Evolutionary conservation across 306 rosid genomes (phyloP).

Genomic region (Mucuna pruriens): DNA sequence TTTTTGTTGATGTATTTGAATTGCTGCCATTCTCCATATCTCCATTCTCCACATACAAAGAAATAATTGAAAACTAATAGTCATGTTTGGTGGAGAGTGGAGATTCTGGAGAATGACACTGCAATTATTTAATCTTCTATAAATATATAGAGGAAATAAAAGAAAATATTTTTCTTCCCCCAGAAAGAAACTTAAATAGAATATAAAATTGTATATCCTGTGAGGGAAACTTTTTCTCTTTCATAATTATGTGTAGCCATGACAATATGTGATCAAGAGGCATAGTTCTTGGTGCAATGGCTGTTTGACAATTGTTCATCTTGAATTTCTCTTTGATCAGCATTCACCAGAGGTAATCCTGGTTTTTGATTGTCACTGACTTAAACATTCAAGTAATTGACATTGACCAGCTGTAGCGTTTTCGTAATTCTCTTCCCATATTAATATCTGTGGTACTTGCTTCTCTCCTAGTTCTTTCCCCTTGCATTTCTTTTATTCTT

Average conservation of each 20-base stretch:
- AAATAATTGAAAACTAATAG: conserved; percentile 2
- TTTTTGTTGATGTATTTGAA: not conserved
- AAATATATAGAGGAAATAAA: not conserved
- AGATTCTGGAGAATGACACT: not conserved
- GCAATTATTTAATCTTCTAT: conserved; percentile 1
- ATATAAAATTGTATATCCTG: not conserved
- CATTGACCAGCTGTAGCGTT: not conserved
- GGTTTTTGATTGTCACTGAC: not conserved
- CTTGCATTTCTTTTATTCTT: not conserved
- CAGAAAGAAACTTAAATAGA: not conserved
- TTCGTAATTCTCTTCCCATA: not conserved
- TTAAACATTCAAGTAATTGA: not conserved
- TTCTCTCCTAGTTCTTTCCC: conserved; percentile 11
- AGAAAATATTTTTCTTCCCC: not conserved
- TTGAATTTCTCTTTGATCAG: not conserved
- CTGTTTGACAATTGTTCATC: not conserved
- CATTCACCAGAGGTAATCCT: not conserved
- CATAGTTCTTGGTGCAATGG: not conserved
- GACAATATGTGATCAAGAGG: not conserved
- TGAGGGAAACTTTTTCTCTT: not conserved
- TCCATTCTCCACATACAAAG: not conserved
- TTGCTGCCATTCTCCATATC: not conserved
- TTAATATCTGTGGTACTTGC: not conserved
- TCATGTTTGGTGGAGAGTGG: not conserved
- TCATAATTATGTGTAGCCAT: not conserved